Conservation (phyloP, 345 rosid species). For the Schrenkiella parvula region DNA sequence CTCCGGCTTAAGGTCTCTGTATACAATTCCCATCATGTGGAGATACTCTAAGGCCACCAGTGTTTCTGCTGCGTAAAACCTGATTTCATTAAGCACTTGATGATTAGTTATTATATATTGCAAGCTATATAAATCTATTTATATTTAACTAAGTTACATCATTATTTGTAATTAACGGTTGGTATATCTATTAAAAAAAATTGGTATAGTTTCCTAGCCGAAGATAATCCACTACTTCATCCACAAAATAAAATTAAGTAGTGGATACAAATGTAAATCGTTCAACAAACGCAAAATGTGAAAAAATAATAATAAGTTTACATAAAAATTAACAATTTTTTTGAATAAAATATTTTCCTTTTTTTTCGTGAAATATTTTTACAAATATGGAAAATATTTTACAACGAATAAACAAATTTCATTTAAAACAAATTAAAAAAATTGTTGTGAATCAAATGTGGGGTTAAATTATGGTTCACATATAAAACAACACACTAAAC, state of each 20-base stretch:
- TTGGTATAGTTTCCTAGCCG: too few species aligned
- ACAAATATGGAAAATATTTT: background rate
- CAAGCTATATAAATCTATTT: background rate
- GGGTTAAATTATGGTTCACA: background rate
- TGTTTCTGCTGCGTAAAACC: slow-evolving; percentile 74
- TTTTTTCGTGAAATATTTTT: background rate
- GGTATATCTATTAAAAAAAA: background rate
- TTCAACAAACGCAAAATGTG: background rate
- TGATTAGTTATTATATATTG: background rate
- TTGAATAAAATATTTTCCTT: background rate
- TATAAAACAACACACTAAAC: background rate
- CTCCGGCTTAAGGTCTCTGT: slow-evolving; percentile 70
- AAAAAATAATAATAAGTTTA: background rate
- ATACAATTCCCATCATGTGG: slow-evolving; percentile 81
- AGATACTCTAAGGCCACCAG: slow-evolving; percentile 65
- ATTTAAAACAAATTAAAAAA: background rate
- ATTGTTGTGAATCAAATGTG: too few species aligned
- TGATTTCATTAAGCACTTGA: slow-evolving; percentile 17
- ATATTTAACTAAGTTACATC: background rate
- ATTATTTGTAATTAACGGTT: background rate
- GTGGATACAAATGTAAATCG: background rate
- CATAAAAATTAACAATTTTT: background rate
- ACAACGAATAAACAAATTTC: background rate
- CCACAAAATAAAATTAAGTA: too few species aligned
- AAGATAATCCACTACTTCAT: too few species aligned